Evolutionary conservation across 2,329 filamentous ascomycete genomes (phyloP).

Genomic region (Colletotrichum godetiae): DNA sequence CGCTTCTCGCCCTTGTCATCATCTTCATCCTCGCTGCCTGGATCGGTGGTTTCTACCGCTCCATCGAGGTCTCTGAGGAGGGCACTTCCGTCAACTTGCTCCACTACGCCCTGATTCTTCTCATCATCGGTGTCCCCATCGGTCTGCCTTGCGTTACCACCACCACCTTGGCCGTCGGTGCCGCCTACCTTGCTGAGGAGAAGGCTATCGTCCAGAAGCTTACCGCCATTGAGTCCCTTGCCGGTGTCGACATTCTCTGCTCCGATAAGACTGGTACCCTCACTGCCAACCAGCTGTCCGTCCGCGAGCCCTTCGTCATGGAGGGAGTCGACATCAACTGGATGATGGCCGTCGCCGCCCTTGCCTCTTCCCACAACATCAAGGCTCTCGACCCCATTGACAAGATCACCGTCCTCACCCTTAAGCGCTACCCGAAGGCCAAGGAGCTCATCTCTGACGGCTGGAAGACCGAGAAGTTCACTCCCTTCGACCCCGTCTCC

Average conservation of each 20-base stretch:
- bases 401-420: conserved; percentile 81
- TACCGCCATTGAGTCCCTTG: conserved; percentile 81
- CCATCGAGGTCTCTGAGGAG: conserved; percentile 70
- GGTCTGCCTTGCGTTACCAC: conserved; percentile 84
- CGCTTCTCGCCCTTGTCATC: conserved; percentile 80
- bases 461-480: conserved; percentile 83
- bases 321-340: conserved; percentile 84
- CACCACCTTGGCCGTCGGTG: conserved; percentile 81
- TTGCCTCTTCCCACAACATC: conserved; percentile 83
- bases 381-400: conserved; percentile 83
- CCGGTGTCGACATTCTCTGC: conserved; percentile 81
- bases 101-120: conserved; percentile 75
- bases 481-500: conserved; percentile 81
- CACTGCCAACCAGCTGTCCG: conserved; percentile 79
- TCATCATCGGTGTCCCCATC: conserved; percentile 84
- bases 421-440: conserved; percentile 81
- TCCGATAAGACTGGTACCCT: conserved; percentile 86
- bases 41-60: conserved; percentile 84
- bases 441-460: conserved; percentile 80
- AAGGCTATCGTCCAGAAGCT: conserved; percentile 85
- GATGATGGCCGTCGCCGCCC: conserved; percentile 85
- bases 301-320: conserved; percentile 81
- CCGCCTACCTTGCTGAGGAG: conserved; percentile 80
- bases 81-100: conserved; percentile 69
- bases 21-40: conserved; percentile 80